Evolutionary conservation across 768 basidiomycete species (phyloP).

Genomic region (Xanthoconium stramineum): DNA sequence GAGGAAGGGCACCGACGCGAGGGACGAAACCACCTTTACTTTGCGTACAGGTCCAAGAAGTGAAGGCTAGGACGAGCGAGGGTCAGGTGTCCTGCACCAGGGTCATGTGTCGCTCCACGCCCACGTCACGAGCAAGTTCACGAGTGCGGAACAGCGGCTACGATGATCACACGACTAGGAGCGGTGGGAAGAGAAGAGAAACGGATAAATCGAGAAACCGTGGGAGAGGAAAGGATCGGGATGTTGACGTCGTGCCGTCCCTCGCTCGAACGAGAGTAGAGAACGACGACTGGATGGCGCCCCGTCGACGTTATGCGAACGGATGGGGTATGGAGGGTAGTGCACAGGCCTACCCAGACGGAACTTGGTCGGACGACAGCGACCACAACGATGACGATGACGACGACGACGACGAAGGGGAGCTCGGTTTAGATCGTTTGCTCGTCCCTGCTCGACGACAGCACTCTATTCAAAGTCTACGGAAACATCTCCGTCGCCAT

Average conservation of each 20-base stretch:
- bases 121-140: constrained; percentile 59
- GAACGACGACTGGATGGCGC: constrained; percentile 50
- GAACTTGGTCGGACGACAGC: constrained; percentile 21
- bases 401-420: constrained; percentile 51
- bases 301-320: constrained; percentile 32
- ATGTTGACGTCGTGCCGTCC: constrained; percentile 48
- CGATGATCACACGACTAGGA: constrained; percentile 13
- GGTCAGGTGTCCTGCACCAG: constrained; percentile 47
- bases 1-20: constrained; percentile 11
- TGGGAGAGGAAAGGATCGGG: constrained; percentile 29
- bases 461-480: constrained; percentile 67
- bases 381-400: constrained; percentile 35
- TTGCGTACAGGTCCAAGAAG: constrained; percentile 32
- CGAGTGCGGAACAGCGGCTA: constrained; percentile 28
- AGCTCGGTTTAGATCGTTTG: constrained; percentile 62
- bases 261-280: constrained; percentile 60
- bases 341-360: constrained; percentile 13
- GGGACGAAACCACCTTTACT: constrained; percentile 31
- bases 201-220: constrained; percentile 16
- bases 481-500: constrained; percentile 60
- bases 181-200: constrained; percentile 26
- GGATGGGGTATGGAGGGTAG: constrained; percentile 30
- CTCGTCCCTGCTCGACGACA: constrained; percentile 71
- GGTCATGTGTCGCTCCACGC: constrained; percentile 70
- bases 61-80: constrained; percentile 25